Evolutionary conservation across 257 asterid species (phyloP), one percentile per base, ranked within the genome.

Genomic region (Thymus quinquecostatus): DNA sequence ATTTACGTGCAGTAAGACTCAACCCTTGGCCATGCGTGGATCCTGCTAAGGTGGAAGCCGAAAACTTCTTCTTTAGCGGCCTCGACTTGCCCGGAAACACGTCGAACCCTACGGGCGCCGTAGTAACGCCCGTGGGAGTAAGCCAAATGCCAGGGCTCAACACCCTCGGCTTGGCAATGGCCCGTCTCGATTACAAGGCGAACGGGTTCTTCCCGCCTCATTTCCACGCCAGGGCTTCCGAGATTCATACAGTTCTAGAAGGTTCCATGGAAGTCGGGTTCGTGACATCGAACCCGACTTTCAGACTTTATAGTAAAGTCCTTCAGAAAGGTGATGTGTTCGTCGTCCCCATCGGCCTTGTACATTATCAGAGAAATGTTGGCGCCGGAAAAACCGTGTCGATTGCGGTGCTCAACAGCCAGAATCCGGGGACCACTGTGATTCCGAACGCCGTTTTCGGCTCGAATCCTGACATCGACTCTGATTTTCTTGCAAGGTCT

Each of bases 241-340:
- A 84, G 56, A 65, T 84, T 41, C 38, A 78, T 7, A 49, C 53
- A 0, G 83, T 83, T 12, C 71, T 80, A 2, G 80, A 83, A 70
- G 85, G 87, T 32, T 50, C 78, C 9, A 13, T 79, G 21, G 80
- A 76, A 34, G 76, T 81, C 0, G 88, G 85, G 10, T 83, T 83
- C 43, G 71, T 82, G 1, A 69, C 86, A 0, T 55, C 84, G 4
- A 43, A 43, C 48, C 86, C 86, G 0, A 29, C 8, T 5, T 57
- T 65, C 61, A 73, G 6, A 6, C 75, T 71, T 45, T 64, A 58
- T 21, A 77, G 47, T 1, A 80, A 83, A 58, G 62, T 59, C 6
- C 74, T 83, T 11, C 13, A 50, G 7, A 66, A 64, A 44, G 87
- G 84, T 7, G 84, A 81, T 1, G 77, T 69, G 2, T 81, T 79